phyloP scores from a whole-genome alignment of 306 rosid genomes.

The Prunus dulcis region DNA sequence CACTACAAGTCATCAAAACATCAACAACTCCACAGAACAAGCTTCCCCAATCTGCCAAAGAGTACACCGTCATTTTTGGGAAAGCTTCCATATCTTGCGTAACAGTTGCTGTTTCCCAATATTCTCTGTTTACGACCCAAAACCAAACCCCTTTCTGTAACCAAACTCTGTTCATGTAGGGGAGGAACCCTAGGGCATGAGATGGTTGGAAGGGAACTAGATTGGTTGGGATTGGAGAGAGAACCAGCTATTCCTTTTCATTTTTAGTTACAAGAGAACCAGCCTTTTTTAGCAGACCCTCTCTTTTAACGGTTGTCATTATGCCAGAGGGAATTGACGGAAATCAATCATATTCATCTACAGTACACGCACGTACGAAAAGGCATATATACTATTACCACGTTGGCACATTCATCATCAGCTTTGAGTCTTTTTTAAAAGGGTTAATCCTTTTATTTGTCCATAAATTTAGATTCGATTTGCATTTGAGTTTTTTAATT shows the following conservation, averaged over 20 bases:
- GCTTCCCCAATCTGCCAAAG: constrained; percentile 4
- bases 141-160: not conserved
- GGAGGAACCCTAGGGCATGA: not conserved
- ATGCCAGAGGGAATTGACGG: not conserved
- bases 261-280: not conserved
- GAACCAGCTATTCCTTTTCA: not conserved
- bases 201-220: constrained; percentile 21
- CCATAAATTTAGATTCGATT: too few species aligned
- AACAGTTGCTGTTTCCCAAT: not conserved
- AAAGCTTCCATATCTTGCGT: not conserved
- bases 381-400: not conserved
- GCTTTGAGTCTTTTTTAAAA: not conserved
- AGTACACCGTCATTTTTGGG: not conserved
- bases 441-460: too few species aligned
- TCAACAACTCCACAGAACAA: constrained; percentile 24
- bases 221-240: not conserved
- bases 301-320: not conserved
- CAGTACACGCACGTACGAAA: not conserved
- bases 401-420: not conserved
- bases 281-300: too few species aligned
- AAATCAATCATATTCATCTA: not conserved
- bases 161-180: not conserved
- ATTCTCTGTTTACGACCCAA: not conserved
- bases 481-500: rapidly evolving
- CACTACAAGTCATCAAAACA: constrained; percentile 29